These are phyloP conservation scores for Phytophthora podocarpi DNA, from an alignment of 352 stramenopile species.

Conservation along the genomic window DNA sequence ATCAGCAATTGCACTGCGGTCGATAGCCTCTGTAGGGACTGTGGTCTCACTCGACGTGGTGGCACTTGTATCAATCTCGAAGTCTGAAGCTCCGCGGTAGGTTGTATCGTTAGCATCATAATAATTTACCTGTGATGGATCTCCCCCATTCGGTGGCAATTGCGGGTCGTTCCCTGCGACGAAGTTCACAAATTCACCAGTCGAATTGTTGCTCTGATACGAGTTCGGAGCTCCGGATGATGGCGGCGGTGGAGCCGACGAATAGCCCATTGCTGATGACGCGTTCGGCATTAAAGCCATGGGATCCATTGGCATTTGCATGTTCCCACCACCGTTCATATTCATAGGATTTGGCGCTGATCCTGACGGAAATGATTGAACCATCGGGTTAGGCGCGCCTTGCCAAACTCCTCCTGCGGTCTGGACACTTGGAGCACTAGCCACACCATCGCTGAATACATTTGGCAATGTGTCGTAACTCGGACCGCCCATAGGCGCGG, in stretches of 20 bases:
- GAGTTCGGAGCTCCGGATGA: constrained; percentile 20
- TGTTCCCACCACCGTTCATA: constrained; percentile 20
- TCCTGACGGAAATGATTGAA: constrained; percentile 17
- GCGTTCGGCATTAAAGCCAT: constrained; percentile 29
- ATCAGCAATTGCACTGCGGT: constrained; percentile 37
- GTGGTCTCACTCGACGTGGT: background rate
- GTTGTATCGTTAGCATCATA: constrained; percentile 73
- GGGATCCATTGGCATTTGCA: constrained; percentile 30
- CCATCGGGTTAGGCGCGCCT: constrained; percentile 22
- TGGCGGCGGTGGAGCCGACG: constrained; percentile 13
- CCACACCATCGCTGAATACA: constrained; percentile 24
- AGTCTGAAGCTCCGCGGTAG: constrained; percentile 61
- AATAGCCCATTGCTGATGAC: constrained; percentile 25
- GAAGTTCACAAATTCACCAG: constrained; percentile 41
- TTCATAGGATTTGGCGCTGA: constrained; percentile 21
- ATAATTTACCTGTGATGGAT: constrained; percentile 59
- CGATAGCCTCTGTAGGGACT: background rate
- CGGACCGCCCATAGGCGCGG: constrained; percentile 12
- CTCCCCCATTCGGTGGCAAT: constrained; percentile 31
- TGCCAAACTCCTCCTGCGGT: constrained; percentile 26
- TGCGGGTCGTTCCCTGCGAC: constrained; percentile 66
- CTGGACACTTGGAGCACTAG: constrained; percentile 14
- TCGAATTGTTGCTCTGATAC: constrained; percentile 27
- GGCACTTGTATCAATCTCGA: constrained; percentile 44
- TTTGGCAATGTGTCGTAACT: constrained; percentile 36